Evolutionary conservation across 2,329 filamentous ascomycete genomes (phyloP), one percentile per base, ranked within the genome.

Genomic region (Periconia sp.): DNA sequence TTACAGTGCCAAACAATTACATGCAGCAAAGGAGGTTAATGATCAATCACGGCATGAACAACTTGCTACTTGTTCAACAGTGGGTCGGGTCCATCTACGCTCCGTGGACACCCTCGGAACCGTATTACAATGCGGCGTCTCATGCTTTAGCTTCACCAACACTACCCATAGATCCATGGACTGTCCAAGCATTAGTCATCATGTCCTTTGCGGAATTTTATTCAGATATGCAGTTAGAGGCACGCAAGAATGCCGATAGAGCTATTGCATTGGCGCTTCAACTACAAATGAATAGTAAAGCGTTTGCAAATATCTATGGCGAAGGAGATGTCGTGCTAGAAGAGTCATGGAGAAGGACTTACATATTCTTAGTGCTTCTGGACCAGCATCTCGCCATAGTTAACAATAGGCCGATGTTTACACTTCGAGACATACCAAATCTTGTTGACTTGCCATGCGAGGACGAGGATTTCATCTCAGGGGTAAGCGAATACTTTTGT

Each of bases 261-360:
- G 88, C 86, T 1, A 86, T 91, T 64, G 79, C 84, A 14, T 74
- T 92, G 41, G 90, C 91, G 2, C 74, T 95, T 17, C 84, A 90
- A 52, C 81, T 96, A n/a, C 86, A 87, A 0, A 84, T 97, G 76
- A 87, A 96, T 66, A 83, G 82, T n/a, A 79, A 82, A 48, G 79
- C 81, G 0, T 96, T 87, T 70, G 87, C 90, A 0, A 74, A 77
- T 0, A 72, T 78, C 1, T 80, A 90, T 65, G 86, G 88, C 10
- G 79, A 81, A 41, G 83, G 84, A 2, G 83, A 87, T 55, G 79
- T 84, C 0, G 79, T 92, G 1, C 70, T 92, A 2, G 90, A 92
- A 68, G 92, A 97, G 73, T 91, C 87, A 66, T 88, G 90, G 83
- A 84, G 91, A 27, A 82, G 92, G 49, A 96, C 92, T 1, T 97